Evolutionary conservation across 345 rosid species (phyloP), one percentile per base, ranked within the genome.

Genomic region (Viola odorata): DNA sequence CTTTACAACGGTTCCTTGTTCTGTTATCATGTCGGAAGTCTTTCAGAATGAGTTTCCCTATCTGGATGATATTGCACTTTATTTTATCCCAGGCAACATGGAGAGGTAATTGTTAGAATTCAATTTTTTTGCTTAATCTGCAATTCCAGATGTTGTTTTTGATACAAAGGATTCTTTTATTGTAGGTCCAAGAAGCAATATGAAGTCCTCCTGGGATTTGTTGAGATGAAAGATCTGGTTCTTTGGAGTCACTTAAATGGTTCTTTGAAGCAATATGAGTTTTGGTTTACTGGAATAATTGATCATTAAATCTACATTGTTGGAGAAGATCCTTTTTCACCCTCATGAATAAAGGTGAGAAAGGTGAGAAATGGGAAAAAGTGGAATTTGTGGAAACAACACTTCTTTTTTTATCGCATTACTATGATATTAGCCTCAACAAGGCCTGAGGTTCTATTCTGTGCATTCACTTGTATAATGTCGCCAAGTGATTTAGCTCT

Each of bases 101-200:
- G 45, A 63, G 53, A 63, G 68, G 68, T 55, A 41, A 15, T 15
- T 48, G 4, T 47, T 55, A 15, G 45, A 55, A 17, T 32, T 16
- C 48, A 45, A 17, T 47, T n/a, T 55, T 37, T n/a, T 5, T 55
- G 6, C n/a, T 8, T 1, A 17, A 4, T 53, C 38, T 0, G 37
- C 17, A 23, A 4, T 64, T 41, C 50, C 4, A 62, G 57, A 53
- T 54, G 60, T 7, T 37, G 32, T 39, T 10, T n/a, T 7, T 6
- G 1, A 6, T 39, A 39, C 8, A 5, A 48, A 13, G 12, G 12
- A 4, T 63, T 63, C 38, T 64, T 3, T 41, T 39, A 0, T 65
- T 56, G 55, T 56, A 65, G 68, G 49, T 65, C 68, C 13, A 38
- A 12, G 48, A 12, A 39, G 61, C 61, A 64, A 54, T 64, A 53